These are phyloP conservation scores for Rosa chinensis DNA, from an alignment of 306 rosid genomes.

Conservation along the genomic window DNA sequence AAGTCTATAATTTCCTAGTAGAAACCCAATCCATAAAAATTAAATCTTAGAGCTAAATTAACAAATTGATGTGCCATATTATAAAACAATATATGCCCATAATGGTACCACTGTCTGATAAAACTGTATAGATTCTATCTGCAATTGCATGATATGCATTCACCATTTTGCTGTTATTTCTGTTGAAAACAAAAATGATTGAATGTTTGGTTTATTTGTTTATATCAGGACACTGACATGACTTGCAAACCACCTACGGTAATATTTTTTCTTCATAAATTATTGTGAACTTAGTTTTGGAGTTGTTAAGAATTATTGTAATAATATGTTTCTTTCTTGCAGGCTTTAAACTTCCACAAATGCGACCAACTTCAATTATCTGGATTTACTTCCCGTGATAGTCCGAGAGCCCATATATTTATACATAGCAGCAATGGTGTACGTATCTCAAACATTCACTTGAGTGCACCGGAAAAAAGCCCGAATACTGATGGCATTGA, in stretches of 20 bases:
- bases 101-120: too few species aligned
- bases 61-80: too few species aligned
- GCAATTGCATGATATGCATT: neutral
- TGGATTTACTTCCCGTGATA: neutral
- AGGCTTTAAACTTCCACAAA: neutral
- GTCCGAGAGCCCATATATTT: constrained; percentile 12
- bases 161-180: neutral
- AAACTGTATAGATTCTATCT: too few species aligned
- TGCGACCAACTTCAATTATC: neutral
- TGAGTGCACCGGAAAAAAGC: constrained; percentile 12
- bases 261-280: neutral
- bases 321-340: neutral
- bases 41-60: too few species aligned
- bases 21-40: too few species aligned
- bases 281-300: neutral
- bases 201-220: neutral
- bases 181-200: neutral
- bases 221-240: neutral
- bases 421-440: neutral
- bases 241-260: neutral
- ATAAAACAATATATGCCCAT: too few species aligned
- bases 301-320: neutral
- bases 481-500: constrained; percentile 25
- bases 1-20: neutral
- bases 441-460: neutral